Evolutionary conservation across 192 early-diverging fungal species (phyloP).

Genomic region (Rhizophagus sp.): DNA sequence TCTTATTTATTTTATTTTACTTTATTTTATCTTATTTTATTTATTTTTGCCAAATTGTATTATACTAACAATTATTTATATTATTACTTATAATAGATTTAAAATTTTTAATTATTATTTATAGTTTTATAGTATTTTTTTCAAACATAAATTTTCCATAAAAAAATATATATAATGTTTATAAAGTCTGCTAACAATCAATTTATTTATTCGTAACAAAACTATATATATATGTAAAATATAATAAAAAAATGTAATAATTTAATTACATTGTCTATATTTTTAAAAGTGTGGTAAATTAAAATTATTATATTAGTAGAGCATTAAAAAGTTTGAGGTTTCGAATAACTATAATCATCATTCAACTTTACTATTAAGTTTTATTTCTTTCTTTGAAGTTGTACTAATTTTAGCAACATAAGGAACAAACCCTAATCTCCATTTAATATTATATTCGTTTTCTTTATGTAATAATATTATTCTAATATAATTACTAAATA

Average conservation of each 20-base stretch:
- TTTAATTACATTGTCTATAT: too few species aligned
- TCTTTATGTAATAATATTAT: constrained; percentile 48
- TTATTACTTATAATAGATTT: background rate
- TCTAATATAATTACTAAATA: constrained; percentile 58
- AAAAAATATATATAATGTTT: too few species aligned
- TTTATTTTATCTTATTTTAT: too few species aligned
- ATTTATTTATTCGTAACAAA: too few species aligned
- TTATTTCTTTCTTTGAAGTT: background rate
- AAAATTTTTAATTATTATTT: background rate
- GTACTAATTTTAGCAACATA: constrained; percentile 36
- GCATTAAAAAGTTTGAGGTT: too few species aligned
- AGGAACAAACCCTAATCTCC: constrained; percentile 41
- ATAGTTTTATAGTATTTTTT: background rate
- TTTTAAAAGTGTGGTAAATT: too few species aligned
- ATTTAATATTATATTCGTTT: constrained; percentile 37
- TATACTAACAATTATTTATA: background rate
- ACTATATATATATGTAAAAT: too few species aligned
- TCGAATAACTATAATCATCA: background rate
- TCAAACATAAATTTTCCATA: too few species aligned
- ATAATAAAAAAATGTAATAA: too few species aligned
- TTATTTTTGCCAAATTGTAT: background rate
- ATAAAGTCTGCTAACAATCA: too few species aligned
- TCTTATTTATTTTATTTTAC: too few species aligned
- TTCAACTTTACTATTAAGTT: background rate
- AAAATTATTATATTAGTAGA: too few species aligned